Evolutionary conservation across 495 filamentous ascomycete species (phyloP).

Genomic region (Cercophora scortea): DNA sequence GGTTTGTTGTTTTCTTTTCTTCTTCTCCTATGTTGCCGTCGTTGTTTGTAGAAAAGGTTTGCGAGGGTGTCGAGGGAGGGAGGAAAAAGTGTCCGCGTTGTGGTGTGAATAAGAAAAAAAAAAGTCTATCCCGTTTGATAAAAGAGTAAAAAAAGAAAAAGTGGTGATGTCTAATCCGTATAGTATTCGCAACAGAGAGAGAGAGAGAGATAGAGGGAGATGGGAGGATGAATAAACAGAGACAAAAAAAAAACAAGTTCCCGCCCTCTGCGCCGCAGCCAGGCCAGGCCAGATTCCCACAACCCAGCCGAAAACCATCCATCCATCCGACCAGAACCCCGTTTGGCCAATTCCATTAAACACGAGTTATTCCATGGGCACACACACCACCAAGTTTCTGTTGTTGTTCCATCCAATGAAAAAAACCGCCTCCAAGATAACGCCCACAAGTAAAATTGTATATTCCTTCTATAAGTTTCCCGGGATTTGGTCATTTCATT

Average conservation of each 20-base stretch:
- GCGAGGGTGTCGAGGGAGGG: not conserved
- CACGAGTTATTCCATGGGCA: not conserved
- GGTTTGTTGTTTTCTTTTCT: too few species aligned
- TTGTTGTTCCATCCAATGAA: conserved; percentile 12
- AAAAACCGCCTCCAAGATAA: conserved; percentile 7
- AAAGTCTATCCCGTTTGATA: not conserved
- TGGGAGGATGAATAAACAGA: too few species aligned
- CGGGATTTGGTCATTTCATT: conserved; percentile 15
- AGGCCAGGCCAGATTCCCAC: not conserved
- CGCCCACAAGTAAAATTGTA: conserved; percentile 11
- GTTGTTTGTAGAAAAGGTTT: too few species aligned
- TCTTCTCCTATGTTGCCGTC: too few species aligned
- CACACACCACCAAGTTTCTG: not conserved
- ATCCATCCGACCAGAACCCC: not conserved
- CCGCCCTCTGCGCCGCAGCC: not conserved
- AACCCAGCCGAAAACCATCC: not conserved
- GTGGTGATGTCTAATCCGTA: conserved; percentile 6
- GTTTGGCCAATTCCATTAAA: conserved; percentile 6
- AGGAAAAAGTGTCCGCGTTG: not conserved
- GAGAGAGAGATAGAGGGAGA: too few species aligned
- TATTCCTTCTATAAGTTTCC: conserved; percentile 16
- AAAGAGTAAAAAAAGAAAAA: not conserved
- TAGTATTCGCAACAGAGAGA: not conserved
- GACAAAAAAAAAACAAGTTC: too few species aligned
- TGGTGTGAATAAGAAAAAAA: not conserved